Evolutionary conservation across 768 basidiomycete species (phyloP), one percentile per base, ranked within the genome.

Genomic region (Chalciporus chontae): DNA sequence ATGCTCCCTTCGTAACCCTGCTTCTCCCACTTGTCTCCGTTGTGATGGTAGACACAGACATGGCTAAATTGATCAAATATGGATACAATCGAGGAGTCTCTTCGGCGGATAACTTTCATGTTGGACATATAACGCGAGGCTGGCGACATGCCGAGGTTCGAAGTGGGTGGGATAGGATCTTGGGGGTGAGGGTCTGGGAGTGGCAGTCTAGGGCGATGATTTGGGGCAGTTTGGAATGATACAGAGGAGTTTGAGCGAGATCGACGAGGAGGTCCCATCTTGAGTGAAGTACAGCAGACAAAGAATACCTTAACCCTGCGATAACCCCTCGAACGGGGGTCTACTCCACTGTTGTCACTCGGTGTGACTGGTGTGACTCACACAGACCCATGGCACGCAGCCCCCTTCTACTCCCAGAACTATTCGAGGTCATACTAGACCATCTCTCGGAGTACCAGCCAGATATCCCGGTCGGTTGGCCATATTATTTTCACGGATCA

Each of bases 21-120:
- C 67, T 90, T 90, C 67, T 83, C 81, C 90, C 90, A 93, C 62
- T 81, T 84, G 59, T 77, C 69, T 7, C 76, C 85, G 56, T 87
- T 83, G 62, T 83, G 78, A 62, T 86, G 83, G 59, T 90, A 90
- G 47, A 90, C 73, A 70, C 88, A 89, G 48, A 90, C 88, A 71
- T 91, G 87, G 59, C 84, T 87, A 74, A 91, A 90, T 60, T 90
- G 87, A 71, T 93, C 90, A 58, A 90, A 82, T 59, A 92, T 89
- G 27, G 84, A 81, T 47, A 77, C 71, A 58, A 93, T 90, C 29
- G 86, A 81, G 11, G 89, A 81, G 62, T 93, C 90, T 61, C 87
- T 77, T 53, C 86, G 78, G 43, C 84, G 79, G 21, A 93, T 75
- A 50, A 89, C 87, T 61, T 83, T 88, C 71, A 92, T 80, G 71